These are phyloP conservation scores for Oryza nivara DNA, from an alignment of 176 grass and related monocot genomes.

Conservation along the genomic window DNA sequence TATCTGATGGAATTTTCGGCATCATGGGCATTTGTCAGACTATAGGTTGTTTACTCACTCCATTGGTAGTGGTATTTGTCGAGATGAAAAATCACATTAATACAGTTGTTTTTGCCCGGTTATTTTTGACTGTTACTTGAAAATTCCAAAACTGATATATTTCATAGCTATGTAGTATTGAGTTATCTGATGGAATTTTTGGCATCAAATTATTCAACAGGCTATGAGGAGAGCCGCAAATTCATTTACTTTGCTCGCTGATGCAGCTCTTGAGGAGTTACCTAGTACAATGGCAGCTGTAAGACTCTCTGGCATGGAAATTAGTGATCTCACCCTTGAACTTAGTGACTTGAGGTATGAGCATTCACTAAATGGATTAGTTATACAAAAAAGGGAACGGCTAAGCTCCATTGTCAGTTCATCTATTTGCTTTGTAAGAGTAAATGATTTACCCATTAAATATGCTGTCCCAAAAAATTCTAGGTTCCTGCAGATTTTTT, in stretches of 20 bases:
- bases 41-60: too few species aligned
- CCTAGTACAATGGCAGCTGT: constrained; percentile 73
- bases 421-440: neutral
- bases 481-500: neutral
- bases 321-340: constrained; percentile 86
- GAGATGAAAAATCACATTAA: neutral
- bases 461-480: neutral
- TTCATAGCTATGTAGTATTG: neutral
- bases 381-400: neutral
- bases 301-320: constrained; percentile 79
- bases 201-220: constrained; percentile 42
- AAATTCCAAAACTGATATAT: neutral
- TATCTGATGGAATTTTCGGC: too few species aligned
- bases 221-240: constrained; percentile 77
- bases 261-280: constrained; percentile 69
- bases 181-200: neutral
- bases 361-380: neutral
- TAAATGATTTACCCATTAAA: neutral
- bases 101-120: constrained; percentile 17
- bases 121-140: neutral
- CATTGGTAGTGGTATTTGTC: too few species aligned
- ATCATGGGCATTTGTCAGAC: too few species aligned
- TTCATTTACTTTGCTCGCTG: constrained; percentile 72
- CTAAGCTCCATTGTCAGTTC: neutral
- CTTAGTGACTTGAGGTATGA: constrained; percentile 83